A percentile compares a stretch with the other conserved stretches of the same genome.
These are phyloP conservation scores for Fusarium compactum DNA, from an alignment of 2,329 filamentous ascomycete species.

Conservation along the genomic window DNA sequence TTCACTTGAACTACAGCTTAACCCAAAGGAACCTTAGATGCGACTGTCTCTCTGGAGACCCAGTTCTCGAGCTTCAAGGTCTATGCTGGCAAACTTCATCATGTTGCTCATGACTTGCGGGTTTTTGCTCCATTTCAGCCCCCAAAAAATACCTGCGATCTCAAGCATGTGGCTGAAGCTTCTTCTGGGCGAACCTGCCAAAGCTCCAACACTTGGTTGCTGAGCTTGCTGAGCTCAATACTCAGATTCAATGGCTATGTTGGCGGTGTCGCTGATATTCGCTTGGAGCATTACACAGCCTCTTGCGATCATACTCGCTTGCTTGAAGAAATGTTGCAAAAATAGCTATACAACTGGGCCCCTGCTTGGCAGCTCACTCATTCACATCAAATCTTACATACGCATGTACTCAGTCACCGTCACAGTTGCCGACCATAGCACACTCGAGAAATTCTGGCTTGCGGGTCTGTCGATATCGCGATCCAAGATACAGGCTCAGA, in stretches of 20 bases:
- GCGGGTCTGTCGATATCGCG: not conserved
- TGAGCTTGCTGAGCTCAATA: not conserved
- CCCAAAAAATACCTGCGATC: constrained; percentile 14
- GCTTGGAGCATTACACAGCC: constrained; percentile 35
- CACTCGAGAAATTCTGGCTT: constrained; percentile 1
- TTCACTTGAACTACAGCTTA: constrained; percentile 42
- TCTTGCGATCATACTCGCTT: constrained; percentile 14
- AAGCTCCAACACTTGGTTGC: not conserved
- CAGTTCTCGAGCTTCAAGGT: constrained; percentile 32
- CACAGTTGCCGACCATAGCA: not conserved
- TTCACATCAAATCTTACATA: constrained; percentile 14
- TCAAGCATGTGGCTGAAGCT: constrained; percentile 9
- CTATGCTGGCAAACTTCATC: constrained; percentile 42
- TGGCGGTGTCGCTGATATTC: not conserved
- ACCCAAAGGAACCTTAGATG: constrained; percentile 29
- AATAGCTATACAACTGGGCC: constrained; percentile 16
- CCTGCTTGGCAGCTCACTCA: constrained; percentile 11
- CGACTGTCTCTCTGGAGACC: constrained; percentile 17
- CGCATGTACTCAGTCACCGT: not conserved
- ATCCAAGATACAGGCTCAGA: constrained; percentile 2
- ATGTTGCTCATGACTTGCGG: constrained; percentile 32
- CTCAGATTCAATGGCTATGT: not conserved
- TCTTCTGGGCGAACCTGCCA: constrained; percentile 2
- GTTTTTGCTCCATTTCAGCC: constrained; percentile 23
- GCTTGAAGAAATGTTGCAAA: constrained; percentile 1